Percentiles rank a stretch among this genome's conserved stretches.
phyloP scores from a whole-genome alignment of 2,329 filamentous ascomycete species.

The Cytospora piceae region DNA sequence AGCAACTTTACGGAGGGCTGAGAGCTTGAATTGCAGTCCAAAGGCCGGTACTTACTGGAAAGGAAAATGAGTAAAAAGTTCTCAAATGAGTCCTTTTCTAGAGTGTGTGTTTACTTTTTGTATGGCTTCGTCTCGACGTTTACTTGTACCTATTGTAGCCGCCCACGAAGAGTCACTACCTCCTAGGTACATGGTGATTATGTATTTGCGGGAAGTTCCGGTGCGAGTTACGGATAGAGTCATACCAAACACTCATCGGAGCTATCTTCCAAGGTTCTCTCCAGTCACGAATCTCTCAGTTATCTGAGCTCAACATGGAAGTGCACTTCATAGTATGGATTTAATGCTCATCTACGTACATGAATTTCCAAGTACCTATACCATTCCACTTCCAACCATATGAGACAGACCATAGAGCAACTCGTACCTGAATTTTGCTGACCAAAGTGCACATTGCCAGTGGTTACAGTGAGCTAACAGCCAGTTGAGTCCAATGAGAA shows the following conservation, averaged over 20 bases:
- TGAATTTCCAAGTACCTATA: not conserved
- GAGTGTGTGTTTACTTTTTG: not conserved
- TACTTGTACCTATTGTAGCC: not conserved
- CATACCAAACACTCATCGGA: not conserved
- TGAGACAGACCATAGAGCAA: not conserved
- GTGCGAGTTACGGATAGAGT: not conserved
- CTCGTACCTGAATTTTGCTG: conserved; percentile 7
- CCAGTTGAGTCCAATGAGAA: not conserved
- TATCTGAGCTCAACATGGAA: not conserved
- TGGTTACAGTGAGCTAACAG: conserved; percentile 3
- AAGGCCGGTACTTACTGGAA: not conserved
- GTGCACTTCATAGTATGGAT: not conserved
- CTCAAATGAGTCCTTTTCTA: not conserved
- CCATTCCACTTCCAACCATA: not conserved
- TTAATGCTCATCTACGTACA: not conserved
- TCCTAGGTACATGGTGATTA: not conserved
- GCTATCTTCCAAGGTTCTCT: conserved; percentile 3
- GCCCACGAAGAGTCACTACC: not conserved
- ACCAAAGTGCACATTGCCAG: conserved; percentile 15
- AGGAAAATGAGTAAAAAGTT: not conserved
- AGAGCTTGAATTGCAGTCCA: not conserved
- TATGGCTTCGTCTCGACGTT: not conserved
- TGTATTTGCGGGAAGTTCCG: not conserved
- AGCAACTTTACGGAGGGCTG: not conserved
- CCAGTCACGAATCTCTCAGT: conserved; percentile 5